These are phyloP conservation scores for Trichomonas tenax DNA, from an alignment of 208 protist species.

Conservation along the genomic window DNA sequence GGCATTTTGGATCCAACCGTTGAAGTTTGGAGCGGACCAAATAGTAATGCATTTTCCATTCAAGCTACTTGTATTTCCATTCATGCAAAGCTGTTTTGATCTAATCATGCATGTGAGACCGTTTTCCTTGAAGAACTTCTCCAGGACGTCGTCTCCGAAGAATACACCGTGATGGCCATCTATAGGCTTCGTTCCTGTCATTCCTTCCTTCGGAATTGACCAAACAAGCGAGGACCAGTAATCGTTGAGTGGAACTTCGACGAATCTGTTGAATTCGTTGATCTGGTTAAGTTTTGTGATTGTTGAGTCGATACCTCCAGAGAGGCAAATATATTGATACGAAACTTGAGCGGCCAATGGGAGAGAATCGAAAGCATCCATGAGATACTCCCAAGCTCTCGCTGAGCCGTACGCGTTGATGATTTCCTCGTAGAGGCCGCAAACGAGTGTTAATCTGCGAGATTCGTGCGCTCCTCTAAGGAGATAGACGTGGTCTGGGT, in stretches of 20 bases:
- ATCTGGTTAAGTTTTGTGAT: neutral
- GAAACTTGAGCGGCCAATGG: neutral
- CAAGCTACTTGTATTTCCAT: slow-evolving; percentile 73
- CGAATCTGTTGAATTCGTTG: slow-evolving; percentile 6
- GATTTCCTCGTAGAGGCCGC: neutral
- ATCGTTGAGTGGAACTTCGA: neutral
- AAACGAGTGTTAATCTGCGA: neutral
- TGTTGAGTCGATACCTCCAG: neutral
- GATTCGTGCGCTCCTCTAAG: slow-evolving; percentile 1
- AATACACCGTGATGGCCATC: slow-evolving; percentile 50
- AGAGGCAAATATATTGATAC: slow-evolving; percentile 10
- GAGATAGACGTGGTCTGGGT: slow-evolving; percentile 9
- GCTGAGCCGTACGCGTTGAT: slow-evolving; percentile 12
- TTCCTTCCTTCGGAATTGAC: neutral
- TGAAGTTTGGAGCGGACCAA: slow-evolving; percentile 66
- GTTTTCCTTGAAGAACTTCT: slow-evolving; percentile 58
- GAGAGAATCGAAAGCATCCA: slow-evolving; percentile 13
- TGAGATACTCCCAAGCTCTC: neutral
- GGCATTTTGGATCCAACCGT: slow-evolving; percentile 17
- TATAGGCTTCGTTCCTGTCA: neutral
- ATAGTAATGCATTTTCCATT: slow-evolving; percentile 59
- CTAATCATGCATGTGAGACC: slow-evolving; percentile 57
- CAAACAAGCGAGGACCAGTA: slow-evolving; percentile 6
- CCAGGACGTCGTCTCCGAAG: slow-evolving; percentile 51
- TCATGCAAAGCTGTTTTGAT: slow-evolving; percentile 64